Conservation (phyloP, 805 yeast species). For the Saccharomycopsis babjevae region DNA sequence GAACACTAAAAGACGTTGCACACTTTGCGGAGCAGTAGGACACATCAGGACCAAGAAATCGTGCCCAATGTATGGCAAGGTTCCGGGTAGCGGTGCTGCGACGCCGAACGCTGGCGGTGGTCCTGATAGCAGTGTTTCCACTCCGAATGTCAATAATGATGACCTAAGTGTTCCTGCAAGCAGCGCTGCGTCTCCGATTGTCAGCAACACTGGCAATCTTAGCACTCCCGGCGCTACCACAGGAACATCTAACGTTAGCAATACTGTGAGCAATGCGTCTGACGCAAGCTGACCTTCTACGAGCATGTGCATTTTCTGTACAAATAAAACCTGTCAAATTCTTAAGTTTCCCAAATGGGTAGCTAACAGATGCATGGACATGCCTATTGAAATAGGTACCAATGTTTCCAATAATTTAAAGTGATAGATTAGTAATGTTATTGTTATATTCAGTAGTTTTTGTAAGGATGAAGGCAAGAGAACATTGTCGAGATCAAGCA, state of each 20-base stretch:
- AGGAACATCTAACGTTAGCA: not conserved
- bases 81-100: not conserved
- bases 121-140: not conserved
- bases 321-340: too few species aligned
- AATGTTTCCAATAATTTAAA: too few species aligned
- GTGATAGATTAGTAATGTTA: too few species aligned
- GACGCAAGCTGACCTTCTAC: not conserved
- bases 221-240: not conserved
- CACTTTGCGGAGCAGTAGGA: slow-evolving; percentile 91
- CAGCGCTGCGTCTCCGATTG: not conserved
- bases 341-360: too few species aligned
- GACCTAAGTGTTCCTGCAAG: not conserved
- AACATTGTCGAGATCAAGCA: too few species aligned
- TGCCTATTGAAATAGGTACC: too few species aligned
- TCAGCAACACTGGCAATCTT: not conserved
- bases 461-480: too few species aligned
- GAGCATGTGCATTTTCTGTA: not conserved
- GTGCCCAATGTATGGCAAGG: slow-evolving; percentile 76
- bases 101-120: not conserved
- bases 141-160: not conserved
- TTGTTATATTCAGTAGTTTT: too few species aligned
- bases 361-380: too few species aligned
- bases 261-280: not conserved
- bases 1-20: slow-evolving; percentile 72
- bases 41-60: slow-evolving; percentile 81